These are phyloP conservation scores for Raphanus hybrid DNA, from an alignment of 441 rosid genomes.

Conservation along the genomic window DNA sequence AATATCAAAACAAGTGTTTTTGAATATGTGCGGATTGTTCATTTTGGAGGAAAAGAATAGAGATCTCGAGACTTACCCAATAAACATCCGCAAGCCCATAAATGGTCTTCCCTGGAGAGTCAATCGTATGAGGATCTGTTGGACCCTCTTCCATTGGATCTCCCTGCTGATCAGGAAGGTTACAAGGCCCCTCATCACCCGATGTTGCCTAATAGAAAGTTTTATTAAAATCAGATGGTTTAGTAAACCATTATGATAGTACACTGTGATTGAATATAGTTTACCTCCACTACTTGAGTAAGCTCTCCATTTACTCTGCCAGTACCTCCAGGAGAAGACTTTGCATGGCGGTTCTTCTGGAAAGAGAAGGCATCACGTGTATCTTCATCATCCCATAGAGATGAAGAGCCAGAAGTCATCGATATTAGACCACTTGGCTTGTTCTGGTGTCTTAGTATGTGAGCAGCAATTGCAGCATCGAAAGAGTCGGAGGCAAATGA, in stretches of 20 bases:
- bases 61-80: constrained; percentile 60
- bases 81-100: constrained; percentile 74
- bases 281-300: constrained; percentile 54
- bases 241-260: constrained; percentile 19
- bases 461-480: constrained; percentile 98
- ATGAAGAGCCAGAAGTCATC: constrained; percentile 54
- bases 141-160: constrained; percentile 58
- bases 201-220: constrained; percentile 50
- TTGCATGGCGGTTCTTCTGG: constrained; percentile 51
- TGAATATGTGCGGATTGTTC: not conserved
- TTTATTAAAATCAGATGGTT: constrained; percentile 21
- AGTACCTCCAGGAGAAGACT: constrained; percentile 45
- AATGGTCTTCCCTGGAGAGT: constrained; percentile 57
- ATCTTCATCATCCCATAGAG: constrained; percentile 97
- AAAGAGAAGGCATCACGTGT: constrained; percentile 97
- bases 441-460: constrained; percentile 76
- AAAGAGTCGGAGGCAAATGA: constrained; percentile 94
- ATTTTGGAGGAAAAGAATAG: not conserved
- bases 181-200: constrained; percentile 41
- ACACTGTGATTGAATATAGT: constrained; percentile 15
- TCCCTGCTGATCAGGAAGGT: constrained; percentile 43
- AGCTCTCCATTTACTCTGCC: constrained; percentile 44
- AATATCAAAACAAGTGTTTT: constrained; percentile 22
- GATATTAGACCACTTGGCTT: constrained; percentile 52
- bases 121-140: constrained; percentile 46